Evolutionary conservation across 371 early-diverging fungal genomes (phyloP), one percentile per base, ranked within the genome.

Genomic region (Mucor velutinosus): DNA sequence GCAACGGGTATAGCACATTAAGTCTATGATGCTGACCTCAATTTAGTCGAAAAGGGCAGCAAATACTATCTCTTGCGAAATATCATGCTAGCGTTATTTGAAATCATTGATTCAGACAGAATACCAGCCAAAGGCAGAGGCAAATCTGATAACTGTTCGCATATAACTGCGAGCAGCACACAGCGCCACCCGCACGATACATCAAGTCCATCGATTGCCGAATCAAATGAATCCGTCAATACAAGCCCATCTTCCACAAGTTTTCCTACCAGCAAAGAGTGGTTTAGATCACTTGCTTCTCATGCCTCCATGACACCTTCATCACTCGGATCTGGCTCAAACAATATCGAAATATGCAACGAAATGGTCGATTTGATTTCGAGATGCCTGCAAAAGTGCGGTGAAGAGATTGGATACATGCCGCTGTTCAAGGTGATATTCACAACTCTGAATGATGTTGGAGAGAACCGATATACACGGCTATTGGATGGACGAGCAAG

Each of bases 31-130:
- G 6, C 45, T 43, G 7, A 43, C 45, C 7, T 43, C 45, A 43
- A n/a, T 56, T 25, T 62, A 80, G 88, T 87, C 30, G 88, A 87
- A 57, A 82, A 82, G 62, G 71, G 77, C 27, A 83, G 84, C 14
- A 84, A 85, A 69, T 86, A 82, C 60, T 88, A 81, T 57, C 69
- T 79, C 14, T 19, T 83, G 30, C 77, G 75, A 62, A 78, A 76
- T 56, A 56, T 88, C 5, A 65, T 88, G 41, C 63, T 86, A 8
- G 75, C 76, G 0, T 14, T 88, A 12, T 82, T 88, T 67, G 86
- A 86, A 21, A 74, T 85, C 21, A 80, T 87, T 61, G 68, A 70
- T 45, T 70, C 80, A 11, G 79, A 76, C 33, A 65, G 45, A 33
- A 58, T 78, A 32, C 78, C 81, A 30, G 37, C 57, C 3, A 70